Percentiles rank a stretch among this genome's conserved stretches.
phyloP scores from a whole-genome alignment of 345 rosid genomes.

The Camelina hispida region DNA sequence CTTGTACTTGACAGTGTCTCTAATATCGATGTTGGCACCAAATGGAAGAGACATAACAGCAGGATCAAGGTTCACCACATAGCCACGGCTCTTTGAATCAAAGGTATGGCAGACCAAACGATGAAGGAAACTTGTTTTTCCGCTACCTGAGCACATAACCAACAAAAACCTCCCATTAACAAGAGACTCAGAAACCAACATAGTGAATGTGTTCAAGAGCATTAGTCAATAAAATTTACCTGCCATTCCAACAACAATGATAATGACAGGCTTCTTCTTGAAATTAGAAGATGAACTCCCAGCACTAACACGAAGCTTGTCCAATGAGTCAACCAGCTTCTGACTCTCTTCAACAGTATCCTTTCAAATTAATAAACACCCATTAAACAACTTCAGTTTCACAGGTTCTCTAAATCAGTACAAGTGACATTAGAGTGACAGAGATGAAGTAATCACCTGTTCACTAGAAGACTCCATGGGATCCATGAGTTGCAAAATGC shows the following conservation, averaged over 20 bases:
- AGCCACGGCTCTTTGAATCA: constrained; percentile 64
- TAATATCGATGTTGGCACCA: constrained; percentile 80
- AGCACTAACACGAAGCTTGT: constrained; percentile 55
- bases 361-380: constrained; percentile 37
- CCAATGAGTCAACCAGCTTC: constrained; percentile 62
- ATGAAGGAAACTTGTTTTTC: constrained; percentile 79
- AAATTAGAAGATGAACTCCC: constrained; percentile 52
- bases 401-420: background rate
- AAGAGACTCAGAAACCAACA: background rate
- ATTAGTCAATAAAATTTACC: constrained; percentile 44
- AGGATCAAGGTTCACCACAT: constrained; percentile 85
- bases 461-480: constrained; percentile 45
- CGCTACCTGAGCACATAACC: constrained; percentile 57
- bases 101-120: constrained; percentile 74
- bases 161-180: background rate
- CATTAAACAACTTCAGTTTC: background rate
- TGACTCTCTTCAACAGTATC: constrained; percentile 48
- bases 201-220: background rate
- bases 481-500: constrained; percentile 52
- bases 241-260: constrained; percentile 88
- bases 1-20: constrained; percentile 80
- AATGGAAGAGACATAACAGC: constrained; percentile 85
- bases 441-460: constrained; percentile 37
- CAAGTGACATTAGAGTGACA: background rate
- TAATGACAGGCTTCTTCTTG: constrained; percentile 71